Evolutionary conservation across 441 rosid genomes (phyloP), one percentile per base, ranked within the genome.

Genomic region (Monsonia emarginata): DNA sequence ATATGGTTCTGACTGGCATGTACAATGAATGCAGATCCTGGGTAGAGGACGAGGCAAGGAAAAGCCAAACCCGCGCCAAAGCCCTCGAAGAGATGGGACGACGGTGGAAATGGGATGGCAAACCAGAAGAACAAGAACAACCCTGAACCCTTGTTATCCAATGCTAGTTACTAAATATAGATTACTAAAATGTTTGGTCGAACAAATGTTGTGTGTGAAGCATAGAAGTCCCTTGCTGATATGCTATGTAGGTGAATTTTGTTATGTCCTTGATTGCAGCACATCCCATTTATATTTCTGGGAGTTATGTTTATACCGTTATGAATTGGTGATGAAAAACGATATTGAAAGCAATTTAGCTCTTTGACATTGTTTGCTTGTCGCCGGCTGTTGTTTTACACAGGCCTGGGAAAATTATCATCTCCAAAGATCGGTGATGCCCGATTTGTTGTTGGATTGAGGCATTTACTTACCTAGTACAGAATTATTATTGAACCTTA

Each of bases 11-110:
- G 18, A 64, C 63, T 30, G 31, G 40, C 70, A 70, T 56, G 72
- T 57, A 6, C 58, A 13, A 24, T 57, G 24, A 64, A 61, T 75
- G 82, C 94, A 94, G 97, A 75, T 80, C 90, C 57, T 90, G 97
- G 96, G 83, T 94, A 22, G 96, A 94, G 69, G 97, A 89, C 79
- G 98, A 89, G 70, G 97, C 95, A 26, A 87, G 78, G 83, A 90
- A 85, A 84, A 89, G 83, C 82, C 88, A 89, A 76, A 94, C 87
- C 26, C 81, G 96, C 28, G 88, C 93, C n/a, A 84, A 89, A 72
- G 84, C 88, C 73, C 93, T 93, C 1, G 87, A 88, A 79, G 96
- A 86, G 74, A 87, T 84, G 0, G 90, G 90, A 54, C 78, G 86
- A 68, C 82, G 98, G 77, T 90, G 98, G 98, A 86, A 76, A 82